These are phyloP conservation scores for Dactylellina haptotyla DNA, from an alignment of 2,329 filamentous ascomycete species.

Conservation along the genomic window DNA sequence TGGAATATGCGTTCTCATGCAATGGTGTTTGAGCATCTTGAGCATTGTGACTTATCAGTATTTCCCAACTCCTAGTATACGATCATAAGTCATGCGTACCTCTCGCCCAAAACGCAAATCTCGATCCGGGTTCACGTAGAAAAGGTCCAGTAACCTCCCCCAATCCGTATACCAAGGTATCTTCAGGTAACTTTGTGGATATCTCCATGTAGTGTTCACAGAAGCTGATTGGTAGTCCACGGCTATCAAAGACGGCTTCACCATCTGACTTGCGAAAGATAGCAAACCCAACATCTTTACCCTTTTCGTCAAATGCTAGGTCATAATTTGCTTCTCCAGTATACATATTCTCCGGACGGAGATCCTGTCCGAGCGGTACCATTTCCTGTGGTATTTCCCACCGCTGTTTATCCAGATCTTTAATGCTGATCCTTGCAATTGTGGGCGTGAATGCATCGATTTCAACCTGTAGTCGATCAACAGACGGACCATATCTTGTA, in stretches of 20 bases:
- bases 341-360: not conserved
- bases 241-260: slow-evolving; percentile 31
- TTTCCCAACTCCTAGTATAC: not conserved
- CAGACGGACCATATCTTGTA: slow-evolving; percentile 31
- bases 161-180: slow-evolving; percentile 35
- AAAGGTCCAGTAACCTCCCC: slow-evolving; percentile 48
- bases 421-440: slow-evolving; percentile 41
- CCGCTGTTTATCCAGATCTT: slow-evolving; percentile 11
- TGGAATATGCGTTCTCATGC: slow-evolving; percentile 50
- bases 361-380: slow-evolving; percentile 32
- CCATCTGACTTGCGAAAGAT: slow-evolving; percentile 28
- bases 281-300: slow-evolving; percentile 15
- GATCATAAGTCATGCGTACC: slow-evolving; percentile 10
- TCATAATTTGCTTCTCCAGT: slow-evolving; percentile 1
- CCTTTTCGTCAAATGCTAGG: not conserved
- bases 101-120: slow-evolving; percentile 50
- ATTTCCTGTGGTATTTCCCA: slow-evolving; percentile 31
- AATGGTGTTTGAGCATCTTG: slow-evolving; percentile 45
- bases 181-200: slow-evolving; percentile 23
- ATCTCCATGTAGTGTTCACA: slow-evolving; percentile 45
- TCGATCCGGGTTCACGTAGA: slow-evolving; percentile 33
- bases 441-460: slow-evolving; percentile 11
- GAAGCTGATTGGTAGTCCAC: slow-evolving; percentile 16
- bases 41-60: not conserved
- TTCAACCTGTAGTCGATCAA: slow-evolving; percentile 28